These are phyloP conservation scores for Gorgonomyces haynaldii DNA, from an alignment of 192 early-diverging fungal genomes.

Conservation along the genomic window DNA sequence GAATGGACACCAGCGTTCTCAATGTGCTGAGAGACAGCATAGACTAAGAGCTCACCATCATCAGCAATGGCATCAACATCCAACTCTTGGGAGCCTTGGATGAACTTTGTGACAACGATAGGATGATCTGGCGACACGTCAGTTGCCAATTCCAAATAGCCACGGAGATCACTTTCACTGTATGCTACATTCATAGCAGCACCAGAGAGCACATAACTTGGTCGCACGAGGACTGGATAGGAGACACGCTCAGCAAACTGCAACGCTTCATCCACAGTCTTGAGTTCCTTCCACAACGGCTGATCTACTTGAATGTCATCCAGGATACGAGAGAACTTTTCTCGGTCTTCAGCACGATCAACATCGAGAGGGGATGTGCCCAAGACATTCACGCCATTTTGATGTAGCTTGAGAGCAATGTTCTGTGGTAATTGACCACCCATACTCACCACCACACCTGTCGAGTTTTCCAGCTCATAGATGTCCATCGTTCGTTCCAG, in stretches of 20 bases:
- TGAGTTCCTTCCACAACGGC: conserved; percentile 91
- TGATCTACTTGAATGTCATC: conserved; percentile 93
- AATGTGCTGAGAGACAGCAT: conserved; percentile 90
- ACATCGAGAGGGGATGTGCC: conserved; percentile 86
- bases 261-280: conserved; percentile 70
- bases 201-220: conserved; percentile 93
- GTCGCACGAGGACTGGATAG: conserved; percentile 90
- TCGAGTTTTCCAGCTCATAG: conserved; percentile 73
- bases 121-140: conserved; percentile 89
- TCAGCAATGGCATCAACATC: conserved; percentile 90
- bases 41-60: conserved; percentile 69
- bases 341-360: conserved; percentile 87
- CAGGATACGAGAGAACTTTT: conserved; percentile 86
- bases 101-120: conserved; percentile 95
- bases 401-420: conserved; percentile 76
- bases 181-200: conserved; percentile 96
- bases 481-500: conserved; percentile 95
- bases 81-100: conserved; percentile 83
- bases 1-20: conserved; percentile 98
- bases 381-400: conserved; percentile 67
- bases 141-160: conserved; percentile 67
- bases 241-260: conserved; percentile 71
- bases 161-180: conserved; percentile 56
- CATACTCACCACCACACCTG: conserved; percentile 80
- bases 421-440: conserved; percentile 96